Percentiles rank a stretch among this genome's conserved stretches.
Evolutionary conservation across 192 early-diverging fungal species (phyloP).

Genomic region (Cladochytrium replicatum): DNA sequence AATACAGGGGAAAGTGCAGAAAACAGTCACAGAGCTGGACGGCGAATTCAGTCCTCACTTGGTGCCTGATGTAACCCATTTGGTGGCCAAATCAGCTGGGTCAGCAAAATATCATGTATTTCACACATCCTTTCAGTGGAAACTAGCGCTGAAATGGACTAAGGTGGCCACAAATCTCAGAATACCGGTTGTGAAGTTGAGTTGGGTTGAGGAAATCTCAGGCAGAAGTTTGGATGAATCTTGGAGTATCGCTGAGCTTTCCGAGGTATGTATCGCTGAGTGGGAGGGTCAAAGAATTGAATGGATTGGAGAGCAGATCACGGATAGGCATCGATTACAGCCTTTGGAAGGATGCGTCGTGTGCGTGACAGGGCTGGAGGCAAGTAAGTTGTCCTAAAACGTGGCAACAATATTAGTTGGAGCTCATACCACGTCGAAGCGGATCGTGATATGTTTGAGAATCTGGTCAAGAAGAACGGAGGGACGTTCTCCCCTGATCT

Average conservation of each 20-base stretch:
- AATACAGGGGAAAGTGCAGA: no score
- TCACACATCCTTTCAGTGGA: neutral
- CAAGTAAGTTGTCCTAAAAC: neutral
- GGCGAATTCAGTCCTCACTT: conserved; percentile 7
- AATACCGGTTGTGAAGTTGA: conserved; percentile 12
- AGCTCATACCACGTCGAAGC: neutral
- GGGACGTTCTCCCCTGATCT: conserved; percentile 12
- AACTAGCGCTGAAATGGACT: neutral
- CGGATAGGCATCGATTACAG: neutral
- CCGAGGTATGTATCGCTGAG: neutral
- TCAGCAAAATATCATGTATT: conserved; percentile 15
- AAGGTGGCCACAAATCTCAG: conserved; percentile 11
- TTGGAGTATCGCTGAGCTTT: neutral
- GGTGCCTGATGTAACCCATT: conserved; percentile 5
- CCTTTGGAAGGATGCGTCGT: conserved; percentile 1
- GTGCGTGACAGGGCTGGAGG: conserved; percentile 6
- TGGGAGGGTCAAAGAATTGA: conserved; percentile 5
- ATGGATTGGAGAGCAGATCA: neutral
- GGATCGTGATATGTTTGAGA: neutral
- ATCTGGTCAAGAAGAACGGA: conserved; percentile 4
- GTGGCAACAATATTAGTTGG: neutral
- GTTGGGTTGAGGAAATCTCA: conserved; percentile 9
- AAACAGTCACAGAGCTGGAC: conserved; percentile 8
- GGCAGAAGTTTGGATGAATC: neutral
- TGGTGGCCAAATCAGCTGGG: conserved; percentile 8